phyloP scores from a whole-genome alignment of 1,284 basidiomycete genomes.

The Trametes versicolor region DNA sequence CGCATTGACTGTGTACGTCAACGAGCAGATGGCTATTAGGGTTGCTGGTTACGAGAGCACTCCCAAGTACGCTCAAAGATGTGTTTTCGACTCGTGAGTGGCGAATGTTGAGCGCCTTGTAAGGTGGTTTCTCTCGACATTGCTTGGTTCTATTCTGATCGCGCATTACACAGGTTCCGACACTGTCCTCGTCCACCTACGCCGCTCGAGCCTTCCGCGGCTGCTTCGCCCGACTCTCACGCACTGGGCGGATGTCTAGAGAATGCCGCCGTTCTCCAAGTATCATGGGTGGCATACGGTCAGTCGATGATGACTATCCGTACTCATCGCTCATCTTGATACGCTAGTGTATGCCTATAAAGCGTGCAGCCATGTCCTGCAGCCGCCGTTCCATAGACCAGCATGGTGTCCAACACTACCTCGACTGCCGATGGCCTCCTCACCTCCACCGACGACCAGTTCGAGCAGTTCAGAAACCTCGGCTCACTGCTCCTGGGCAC shows the following conservation, averaged over 20 bases:
- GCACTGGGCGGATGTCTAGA: neutral
- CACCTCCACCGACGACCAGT: neutral
- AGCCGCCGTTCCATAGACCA: neutral
- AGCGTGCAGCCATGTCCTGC: neutral
- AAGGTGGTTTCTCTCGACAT: no score
- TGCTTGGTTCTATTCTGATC: no score
- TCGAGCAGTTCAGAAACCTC: neutral
- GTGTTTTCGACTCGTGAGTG: no score
- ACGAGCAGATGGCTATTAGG: no score
- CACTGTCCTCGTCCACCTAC: no score
- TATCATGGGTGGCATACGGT: neutral
- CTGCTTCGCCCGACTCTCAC: neutral
- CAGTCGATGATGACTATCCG: neutral
- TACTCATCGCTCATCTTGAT: neutral
- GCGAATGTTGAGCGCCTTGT: no score
- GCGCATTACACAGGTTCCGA: no score
- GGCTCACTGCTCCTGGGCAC: constrained; percentile 21
- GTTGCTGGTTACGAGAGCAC: no score
- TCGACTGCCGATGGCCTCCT: neutral
- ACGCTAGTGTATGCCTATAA: neutral
- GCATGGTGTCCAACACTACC: constrained; percentile 1
- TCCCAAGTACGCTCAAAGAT: no score
- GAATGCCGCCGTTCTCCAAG: neutral
- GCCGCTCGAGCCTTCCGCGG: no score
- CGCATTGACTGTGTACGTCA: no score